Base-by-base conservation (phyloP, 2,329 filamentous ascomycete genomes). In the Botrytis deweyae region DNA sequence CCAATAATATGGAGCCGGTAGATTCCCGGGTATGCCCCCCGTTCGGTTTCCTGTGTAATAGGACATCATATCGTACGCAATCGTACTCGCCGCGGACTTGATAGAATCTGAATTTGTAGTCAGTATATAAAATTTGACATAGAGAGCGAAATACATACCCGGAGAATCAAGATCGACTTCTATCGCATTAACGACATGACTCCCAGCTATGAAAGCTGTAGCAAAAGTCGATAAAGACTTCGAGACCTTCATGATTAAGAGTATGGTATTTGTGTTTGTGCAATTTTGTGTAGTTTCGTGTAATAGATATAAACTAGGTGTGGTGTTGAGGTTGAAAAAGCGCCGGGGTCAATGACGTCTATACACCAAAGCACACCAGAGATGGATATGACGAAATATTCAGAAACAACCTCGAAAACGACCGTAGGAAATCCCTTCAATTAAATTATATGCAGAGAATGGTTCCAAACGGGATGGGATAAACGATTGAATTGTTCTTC, bases 1-100 rank as follows among this genome's bases (percentile, higher is more conserved):
- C 86, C 86, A 88, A 78, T 87, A 87, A 78, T 87, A 87, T 29
- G 87, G 87, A 25, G 81, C 79, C 4, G 86, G 86, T n/a, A 88
- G 83, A 72, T 87, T 82, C 65, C 87, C 87, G 14, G 86, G 86
- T 33, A 85, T 85, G 14, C 83, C 82, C 25, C 85, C 86, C 1
- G 86, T 84, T 65, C 84, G 77, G 75, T 89, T 87, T 29, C 87
- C 87, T 58, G 81, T 82, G 78, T 89, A 89, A 77, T 85, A 86
- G 29, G 79, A 79, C 82, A 88, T 84, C 82, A 88, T 84, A 64
- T 85, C 85, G 73, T 84, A 82, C 6, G 86, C 86, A 33, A 83
- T 75, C 49, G 76, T 74, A 59, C 78, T 79, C 25, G 82, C 77
- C 1, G 77, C 77, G 16, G 74, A 66, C 74, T 81, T 82, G 66